A percentile compares a stretch with the other conserved stretches of the same genome.
phyloP scores from a whole-genome alignment of 108 stramenopile genomes.

The Conticribra weissflogii region DNA sequence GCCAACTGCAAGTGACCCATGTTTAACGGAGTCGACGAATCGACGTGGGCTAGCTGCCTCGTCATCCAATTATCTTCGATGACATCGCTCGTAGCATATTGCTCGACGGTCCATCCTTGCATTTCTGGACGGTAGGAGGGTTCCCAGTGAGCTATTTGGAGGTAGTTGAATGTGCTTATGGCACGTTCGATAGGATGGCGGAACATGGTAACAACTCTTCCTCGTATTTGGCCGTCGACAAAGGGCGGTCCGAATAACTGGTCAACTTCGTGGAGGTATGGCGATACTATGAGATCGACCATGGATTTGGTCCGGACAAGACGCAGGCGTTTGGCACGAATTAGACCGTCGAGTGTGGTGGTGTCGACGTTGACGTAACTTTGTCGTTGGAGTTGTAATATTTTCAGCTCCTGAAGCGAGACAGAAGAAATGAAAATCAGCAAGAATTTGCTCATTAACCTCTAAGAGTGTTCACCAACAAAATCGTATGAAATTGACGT shows the following conservation, averaged over 20 bases:
- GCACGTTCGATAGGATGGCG: neutral
- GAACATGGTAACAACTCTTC: neutral
- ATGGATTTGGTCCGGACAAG: neutral
- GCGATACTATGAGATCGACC: neutral
- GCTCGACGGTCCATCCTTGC: neutral
- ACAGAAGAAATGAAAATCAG: neutral
- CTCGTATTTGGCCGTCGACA: neutral
- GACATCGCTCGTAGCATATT: neutral
- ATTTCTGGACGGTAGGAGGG: neutral
- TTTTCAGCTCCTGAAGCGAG: neutral
- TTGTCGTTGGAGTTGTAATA: neutral
- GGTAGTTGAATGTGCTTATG: neutral
- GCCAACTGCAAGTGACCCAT: neutral
- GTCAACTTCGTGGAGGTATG: neutral
- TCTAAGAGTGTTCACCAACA: too few species aligned
- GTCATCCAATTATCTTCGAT: neutral
- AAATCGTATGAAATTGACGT: too few species aligned
- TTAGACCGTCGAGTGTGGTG: neutral
- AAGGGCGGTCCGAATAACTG: neutral
- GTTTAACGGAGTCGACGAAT: neutral
- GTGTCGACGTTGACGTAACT: neutral
- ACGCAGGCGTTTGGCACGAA: neutral
- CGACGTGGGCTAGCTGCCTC: neutral
- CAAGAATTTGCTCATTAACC: neutral
- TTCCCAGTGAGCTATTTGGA: neutral